Evolutionary conservation across 192 early-diverging fungal genomes (phyloP), one percentile per base, ranked within the genome.

Genomic region (Allomyces arbusculus): DNA sequence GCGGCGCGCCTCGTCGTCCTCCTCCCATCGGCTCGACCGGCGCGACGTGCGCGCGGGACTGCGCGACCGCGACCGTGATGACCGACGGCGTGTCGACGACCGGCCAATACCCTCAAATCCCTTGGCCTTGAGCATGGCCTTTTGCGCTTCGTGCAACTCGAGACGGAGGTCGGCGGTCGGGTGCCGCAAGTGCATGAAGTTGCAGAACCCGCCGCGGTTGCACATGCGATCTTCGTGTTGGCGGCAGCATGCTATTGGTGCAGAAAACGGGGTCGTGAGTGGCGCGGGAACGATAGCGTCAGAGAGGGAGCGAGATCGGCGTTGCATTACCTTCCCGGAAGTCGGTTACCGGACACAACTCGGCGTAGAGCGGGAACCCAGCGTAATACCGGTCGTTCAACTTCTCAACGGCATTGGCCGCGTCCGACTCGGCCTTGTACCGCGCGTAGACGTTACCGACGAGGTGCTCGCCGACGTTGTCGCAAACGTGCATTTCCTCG

Each of bases 121-220:
- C 50, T 58, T n/a, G 50, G 50, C 50, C 12, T 20, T 14, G 20
- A 58, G 12, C 50, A 58, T 58, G 50, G 50, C 50, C 50, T 58
- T 58, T 63, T 99, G 96, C 61, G 86, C 86, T 22, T 86, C 90
- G 67, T 80, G 86, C 26, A 99, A 75, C n/a, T 91, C 89, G 69
- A 86, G 79, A 67, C 82, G 81, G 64, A 99, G 72, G 61, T 76
- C 70, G 62, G 86, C 77, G n/a, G 86, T 80, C 8, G 92, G 89
- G 63, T 85, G 80, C 67, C 92, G 90, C 55, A 99, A 78, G 77
- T 99, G 96, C 96, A 99, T 97, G 79, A 99, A 99, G 77, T 97
- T 99, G 79, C 96, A 99, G 68, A 93, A 86, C 10, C 94, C 94
- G 25, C 93, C 93, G 16, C 94, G 87, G 70, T 85, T 91, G 78